These are phyloP conservation scores for Pisolithus tinctorius DNA, from an alignment of 768 basidiomycete species.

Conservation along the genomic window DNA sequence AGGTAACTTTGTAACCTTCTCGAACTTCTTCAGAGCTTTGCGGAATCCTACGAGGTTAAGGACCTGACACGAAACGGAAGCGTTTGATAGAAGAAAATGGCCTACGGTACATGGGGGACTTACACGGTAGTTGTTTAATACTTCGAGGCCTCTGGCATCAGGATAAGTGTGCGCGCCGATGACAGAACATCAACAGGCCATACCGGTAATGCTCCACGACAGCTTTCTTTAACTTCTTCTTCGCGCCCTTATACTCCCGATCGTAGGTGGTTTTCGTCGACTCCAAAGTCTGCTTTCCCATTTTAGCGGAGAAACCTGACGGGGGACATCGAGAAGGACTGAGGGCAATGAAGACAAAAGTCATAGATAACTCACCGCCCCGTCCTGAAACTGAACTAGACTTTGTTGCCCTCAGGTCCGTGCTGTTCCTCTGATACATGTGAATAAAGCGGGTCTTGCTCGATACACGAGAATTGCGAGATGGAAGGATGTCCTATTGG, in stretches of 20 bases:
- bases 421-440: background rate
- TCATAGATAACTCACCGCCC: slow-evolving; percentile 2
- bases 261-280: slow-evolving; percentile 28
- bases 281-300: background rate
- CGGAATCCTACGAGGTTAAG: slow-evolving; percentile 88
- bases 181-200: background rate
- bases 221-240: slow-evolving; percentile 78
- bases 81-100: background rate
- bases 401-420: background rate
- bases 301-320: background rate
- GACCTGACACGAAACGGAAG: slow-evolving; percentile 37
- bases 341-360: background rate
- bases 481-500: slow-evolving; percentile 10
- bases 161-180: background rate
- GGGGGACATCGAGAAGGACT: background rate
- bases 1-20: slow-evolving; percentile 67
- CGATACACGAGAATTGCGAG: background rate
- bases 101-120: slow-evolving; percentile 14
- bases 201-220: slow-evolving; percentile 79
- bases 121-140: slow-evolving; percentile 86
- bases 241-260: slow-evolving; percentile 79
- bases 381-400: slow-evolving; percentile 10
- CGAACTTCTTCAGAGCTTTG: slow-evolving; percentile 82
- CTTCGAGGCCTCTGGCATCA: slow-evolving; percentile 58
- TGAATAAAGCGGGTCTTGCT: background rate